Percentiles rank a stretch among this genome's conserved stretches.
These are phyloP conservation scores for Musa acuminata DNA, from an alignment of 176 grass and related monocot genomes.

Conservation along the genomic window DNA sequence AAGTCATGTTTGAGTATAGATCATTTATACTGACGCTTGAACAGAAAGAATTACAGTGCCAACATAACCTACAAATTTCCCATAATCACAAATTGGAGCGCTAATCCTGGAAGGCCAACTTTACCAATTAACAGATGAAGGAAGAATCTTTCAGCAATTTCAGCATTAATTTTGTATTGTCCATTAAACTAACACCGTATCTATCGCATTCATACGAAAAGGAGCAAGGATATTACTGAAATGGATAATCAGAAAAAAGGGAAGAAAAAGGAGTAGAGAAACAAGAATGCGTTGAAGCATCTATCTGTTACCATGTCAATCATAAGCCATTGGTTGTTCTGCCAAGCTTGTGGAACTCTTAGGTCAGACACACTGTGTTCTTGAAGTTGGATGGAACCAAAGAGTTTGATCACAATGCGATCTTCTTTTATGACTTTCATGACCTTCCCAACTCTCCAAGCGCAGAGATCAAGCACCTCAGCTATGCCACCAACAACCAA, in stretches of 20 bases:
- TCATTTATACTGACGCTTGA: no score
- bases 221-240: neutral
- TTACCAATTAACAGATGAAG: no score
- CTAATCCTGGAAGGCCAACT: no score
- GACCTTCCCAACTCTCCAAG: conserved; percentile 11
- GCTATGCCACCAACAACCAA: conserved; percentile 61
- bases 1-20: no score
- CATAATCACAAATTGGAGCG: no score
- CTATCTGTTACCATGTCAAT: conserved; percentile 28
- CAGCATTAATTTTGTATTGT: neutral
- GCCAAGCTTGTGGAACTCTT: conserved; percentile 28
- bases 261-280: neutral
- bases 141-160: neutral
- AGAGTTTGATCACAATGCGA: conserved; percentile 10
- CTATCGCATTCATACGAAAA: neutral
- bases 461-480: conserved; percentile 40
- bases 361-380: neutral
- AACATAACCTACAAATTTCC: no score
- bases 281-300: neutral
- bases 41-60: no score
- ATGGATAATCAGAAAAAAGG: neutral
- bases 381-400: conserved; percentile 12
- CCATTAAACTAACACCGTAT: neutral
- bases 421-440: conserved; percentile 1
- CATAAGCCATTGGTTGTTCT: conserved; percentile 20